Percentiles rank a stretch among this genome's conserved stretches.
Conservation (phyloP, 768 basidiomycete species). For the Glaciozyma antarctica region DNA sequence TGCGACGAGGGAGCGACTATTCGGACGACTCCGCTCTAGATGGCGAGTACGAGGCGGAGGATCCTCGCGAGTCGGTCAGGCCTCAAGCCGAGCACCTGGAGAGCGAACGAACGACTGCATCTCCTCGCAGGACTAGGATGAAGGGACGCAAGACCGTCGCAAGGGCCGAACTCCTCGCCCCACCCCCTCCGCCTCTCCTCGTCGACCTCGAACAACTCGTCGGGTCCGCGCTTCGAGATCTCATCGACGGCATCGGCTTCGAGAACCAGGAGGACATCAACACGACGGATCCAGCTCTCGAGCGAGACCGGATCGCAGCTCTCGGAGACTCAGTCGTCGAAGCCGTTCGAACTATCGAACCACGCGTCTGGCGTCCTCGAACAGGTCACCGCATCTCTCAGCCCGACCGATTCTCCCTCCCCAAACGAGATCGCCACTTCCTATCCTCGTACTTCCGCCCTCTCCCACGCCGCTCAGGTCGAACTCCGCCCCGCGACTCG, state of each 20-base stretch:
- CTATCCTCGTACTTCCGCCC: background rate
- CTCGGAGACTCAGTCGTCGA: slow-evolving; percentile 22
- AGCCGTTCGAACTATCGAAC: slow-evolving; percentile 21
- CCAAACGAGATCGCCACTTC: slow-evolving; percentile 12
- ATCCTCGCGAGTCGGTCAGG: background rate
- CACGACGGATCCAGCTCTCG: background rate
- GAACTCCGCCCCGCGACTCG: slow-evolving; percentile 37
- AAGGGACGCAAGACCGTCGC: slow-evolving; percentile 2
- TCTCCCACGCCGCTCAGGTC: slow-evolving; percentile 17
- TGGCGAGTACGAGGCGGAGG: slow-evolving; percentile 6
- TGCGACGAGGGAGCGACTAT: slow-evolving; percentile 53
- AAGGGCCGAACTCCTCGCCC: slow-evolving; percentile 18
- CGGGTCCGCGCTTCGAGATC: slow-evolving; percentile 9
- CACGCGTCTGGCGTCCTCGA: slow-evolving; percentile 25
- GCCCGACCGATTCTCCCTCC: background rate
- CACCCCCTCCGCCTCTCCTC: slow-evolving; percentile 22
- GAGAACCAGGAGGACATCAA: background rate
- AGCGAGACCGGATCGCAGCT: slow-evolving; percentile 13
- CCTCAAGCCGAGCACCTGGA: slow-evolving; percentile 1
- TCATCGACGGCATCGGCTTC: slow-evolving; percentile 7
- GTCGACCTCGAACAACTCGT: slow-evolving; percentile 22
- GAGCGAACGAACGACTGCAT: background rate
- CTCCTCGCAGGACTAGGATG: background rate
- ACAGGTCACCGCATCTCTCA: slow-evolving; percentile 1
- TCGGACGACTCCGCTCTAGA: slow-evolving; percentile 72